phyloP scores from a whole-genome alignment of 2,329 filamentous ascomycete species.

The Paraphoma sp. region DNA sequence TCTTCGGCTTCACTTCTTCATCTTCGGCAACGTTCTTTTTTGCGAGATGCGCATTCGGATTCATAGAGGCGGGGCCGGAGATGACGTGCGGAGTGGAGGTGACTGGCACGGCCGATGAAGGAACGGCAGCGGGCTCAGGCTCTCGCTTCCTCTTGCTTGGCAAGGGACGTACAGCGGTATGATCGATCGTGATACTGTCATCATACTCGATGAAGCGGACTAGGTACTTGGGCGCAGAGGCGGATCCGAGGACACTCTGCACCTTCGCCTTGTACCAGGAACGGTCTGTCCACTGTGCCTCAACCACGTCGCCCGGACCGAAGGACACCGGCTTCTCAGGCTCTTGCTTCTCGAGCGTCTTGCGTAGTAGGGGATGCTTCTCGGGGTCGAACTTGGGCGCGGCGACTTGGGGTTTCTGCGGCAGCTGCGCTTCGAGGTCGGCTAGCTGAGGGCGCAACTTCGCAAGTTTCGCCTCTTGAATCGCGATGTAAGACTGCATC shows the following conservation, averaged over 20 bases:
- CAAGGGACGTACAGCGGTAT: constrained; percentile 40
- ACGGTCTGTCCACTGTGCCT: constrained; percentile 92
- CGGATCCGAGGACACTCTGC: constrained; percentile 90
- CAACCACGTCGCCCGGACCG: constrained; percentile 85
- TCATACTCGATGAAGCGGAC: constrained; percentile 95
- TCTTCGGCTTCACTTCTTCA: constrained; percentile 71
- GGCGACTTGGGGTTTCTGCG: constrained; percentile 45
- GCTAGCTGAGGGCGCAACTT: constrained; percentile 69
- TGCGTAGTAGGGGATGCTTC: constrained; percentile 76
- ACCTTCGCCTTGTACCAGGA: constrained; percentile 92
- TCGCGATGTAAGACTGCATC: constrained; percentile 80
- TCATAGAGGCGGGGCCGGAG: constrained; percentile 70
- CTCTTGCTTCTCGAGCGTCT: constrained; percentile 50
- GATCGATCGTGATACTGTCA: constrained; percentile 79
- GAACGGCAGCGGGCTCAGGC: constrained; percentile 74
- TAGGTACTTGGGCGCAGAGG: constrained; percentile 88
- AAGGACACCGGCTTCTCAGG: constrained; percentile 62
- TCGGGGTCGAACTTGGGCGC: constrained; percentile 76
- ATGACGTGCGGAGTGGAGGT: constrained; percentile 61
- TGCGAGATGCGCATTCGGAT: constrained; percentile 68
- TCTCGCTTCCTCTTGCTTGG: constrained; percentile 70
- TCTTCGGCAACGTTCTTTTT: constrained; percentile 69
- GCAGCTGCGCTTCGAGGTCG: constrained; percentile 56
- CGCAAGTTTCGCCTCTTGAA: constrained; percentile 80
- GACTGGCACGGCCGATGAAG: constrained; percentile 45